phyloP scores from a whole-genome alignment of 208 protist species.

The Herpetomonas tarakana region DNA sequence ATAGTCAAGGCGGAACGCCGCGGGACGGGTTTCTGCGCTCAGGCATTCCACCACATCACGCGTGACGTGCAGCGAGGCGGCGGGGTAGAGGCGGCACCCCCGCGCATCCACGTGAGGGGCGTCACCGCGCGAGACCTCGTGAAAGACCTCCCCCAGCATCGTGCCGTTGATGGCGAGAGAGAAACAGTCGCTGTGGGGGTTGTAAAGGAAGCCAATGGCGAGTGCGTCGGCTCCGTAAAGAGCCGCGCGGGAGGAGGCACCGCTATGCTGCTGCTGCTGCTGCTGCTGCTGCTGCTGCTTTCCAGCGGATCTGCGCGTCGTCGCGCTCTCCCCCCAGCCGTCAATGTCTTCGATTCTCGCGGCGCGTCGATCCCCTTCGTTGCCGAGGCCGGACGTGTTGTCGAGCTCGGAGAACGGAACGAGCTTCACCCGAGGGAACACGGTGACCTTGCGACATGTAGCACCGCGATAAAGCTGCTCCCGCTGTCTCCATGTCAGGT shows the following conservation, averaged over 20 bases:
- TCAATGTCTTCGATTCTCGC: no score
- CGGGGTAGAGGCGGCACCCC: conserved; percentile 1
- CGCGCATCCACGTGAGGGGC: conserved; percentile 6
- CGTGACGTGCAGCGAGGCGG: conserved; percentile 1
- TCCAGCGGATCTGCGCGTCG: neutral
- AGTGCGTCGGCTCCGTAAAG: conserved; percentile 23
- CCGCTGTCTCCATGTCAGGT: no score
- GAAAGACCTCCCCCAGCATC: conserved; percentile 16
- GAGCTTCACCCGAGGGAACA: no score
- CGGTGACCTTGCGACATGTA: no score
- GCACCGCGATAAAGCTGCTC: no score
- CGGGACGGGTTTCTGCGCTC: neutral
- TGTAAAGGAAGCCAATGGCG: conserved; percentile 20
- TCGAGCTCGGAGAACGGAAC: no score
- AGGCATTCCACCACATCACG: conserved; percentile 5
- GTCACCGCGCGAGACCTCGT: neutral
- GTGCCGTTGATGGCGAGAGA: conserved; percentile 41
- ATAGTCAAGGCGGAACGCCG: neutral
- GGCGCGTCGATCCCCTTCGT: no score
- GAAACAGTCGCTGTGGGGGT: conserved; percentile 8
- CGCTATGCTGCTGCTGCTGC: no score
- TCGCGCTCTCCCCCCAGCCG: no score
- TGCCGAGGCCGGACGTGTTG: no score
- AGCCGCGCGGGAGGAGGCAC: no score
- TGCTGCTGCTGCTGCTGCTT: conserved; percentile 1